Evolutionary conservation across 23 red algal species (phyloP), one percentile per base, ranked within the genome.

Genomic region (Gracilaria gracilis): DNA sequence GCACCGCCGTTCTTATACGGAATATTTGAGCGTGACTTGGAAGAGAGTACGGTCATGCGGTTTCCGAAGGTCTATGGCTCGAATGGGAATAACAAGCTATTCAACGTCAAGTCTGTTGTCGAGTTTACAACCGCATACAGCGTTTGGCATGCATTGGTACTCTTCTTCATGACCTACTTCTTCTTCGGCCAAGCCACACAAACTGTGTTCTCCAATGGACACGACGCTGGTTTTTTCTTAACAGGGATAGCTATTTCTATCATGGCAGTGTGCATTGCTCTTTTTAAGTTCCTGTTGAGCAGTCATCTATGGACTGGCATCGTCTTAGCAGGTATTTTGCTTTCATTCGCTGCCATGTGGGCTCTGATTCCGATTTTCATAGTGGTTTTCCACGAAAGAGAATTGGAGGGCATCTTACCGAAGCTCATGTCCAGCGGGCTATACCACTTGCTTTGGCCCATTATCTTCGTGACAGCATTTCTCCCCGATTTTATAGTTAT

Each of bases 11-110:
- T 98, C 35, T 67, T 95, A 27, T 94, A 75, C 75, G 96, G 92
- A 24, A 79, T 95, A 21, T 98, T 98, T 89, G 96, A 98, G 81
- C 82, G 88, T 31, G 96, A 98, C 57, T 64, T 98, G 34, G 84
- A 92, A 29, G 96, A 83, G 36, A 48, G 61, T 5, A 95, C 93
- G 3, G 75, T 98, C 31, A 39, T 91, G n/a, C 47, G 79, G 27
- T 90, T 92, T 59, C 96, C 96, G 0, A 61, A 38, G 48, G 88
- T 92, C 0, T 98, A 98, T 64, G 44, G 57, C 17, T 87, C 77
- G 38, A 91, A 96, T 80, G 75, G 88, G 14, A 80, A 80, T 65
- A 64, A 90, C 32, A 44, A 57, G 40, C 74, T 93, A 17, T 85
- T 96, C 44, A 82, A 65, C 42, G 46, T 79, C 44, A 64, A 80